Evolutionary conservation across 163 green algal species (phyloP).

Genomic region (Chlamydomonas reinhardtii): DNA sequence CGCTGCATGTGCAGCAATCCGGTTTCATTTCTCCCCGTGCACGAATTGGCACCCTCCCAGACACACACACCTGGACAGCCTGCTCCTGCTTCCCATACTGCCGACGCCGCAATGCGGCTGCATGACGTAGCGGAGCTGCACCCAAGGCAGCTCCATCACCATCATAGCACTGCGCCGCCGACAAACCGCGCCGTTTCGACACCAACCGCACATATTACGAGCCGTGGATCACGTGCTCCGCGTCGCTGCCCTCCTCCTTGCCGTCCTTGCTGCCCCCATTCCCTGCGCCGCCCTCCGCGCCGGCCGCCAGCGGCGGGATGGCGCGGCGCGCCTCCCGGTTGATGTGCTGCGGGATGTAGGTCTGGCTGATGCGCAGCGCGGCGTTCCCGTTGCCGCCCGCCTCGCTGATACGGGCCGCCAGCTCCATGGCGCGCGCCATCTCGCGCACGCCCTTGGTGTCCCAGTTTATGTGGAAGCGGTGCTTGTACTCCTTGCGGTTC

Average conservation of each 20-base stretch:
- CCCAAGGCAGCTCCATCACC: too few species aligned
- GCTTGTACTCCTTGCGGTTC: slow-evolving; percentile 62
- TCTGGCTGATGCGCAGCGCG: slow-evolving; percentile 64
- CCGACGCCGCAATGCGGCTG: too few species aligned
- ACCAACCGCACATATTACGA: background rate
- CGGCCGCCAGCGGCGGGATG: background rate
- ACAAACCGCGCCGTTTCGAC: too few species aligned
- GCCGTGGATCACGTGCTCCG: slow-evolving; percentile 38
- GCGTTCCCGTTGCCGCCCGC: slow-evolving; percentile 22
- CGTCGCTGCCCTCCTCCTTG: background rate
- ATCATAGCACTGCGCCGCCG: too few species aligned
- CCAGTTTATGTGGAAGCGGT: slow-evolving; percentile 72
- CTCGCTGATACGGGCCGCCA: slow-evolving; percentile 59
- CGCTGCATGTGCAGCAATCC: too few species aligned
- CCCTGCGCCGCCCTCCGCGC: background rate
- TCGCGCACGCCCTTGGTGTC: slow-evolving; percentile 64
- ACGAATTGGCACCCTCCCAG: too few species aligned
- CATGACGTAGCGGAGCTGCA: too few species aligned
- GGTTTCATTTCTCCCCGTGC: too few species aligned
- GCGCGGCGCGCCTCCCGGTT: slow-evolving; percentile 13
- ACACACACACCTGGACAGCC: too few species aligned
- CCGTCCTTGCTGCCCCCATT: background rate
- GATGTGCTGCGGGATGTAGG: slow-evolving; percentile 60
- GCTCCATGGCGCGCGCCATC: slow-evolving; percentile 58
- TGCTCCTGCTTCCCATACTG: too few species aligned